Conservation (phyloP, 345 rosid genomes). For the Streptanthus diversifolius region DNA sequence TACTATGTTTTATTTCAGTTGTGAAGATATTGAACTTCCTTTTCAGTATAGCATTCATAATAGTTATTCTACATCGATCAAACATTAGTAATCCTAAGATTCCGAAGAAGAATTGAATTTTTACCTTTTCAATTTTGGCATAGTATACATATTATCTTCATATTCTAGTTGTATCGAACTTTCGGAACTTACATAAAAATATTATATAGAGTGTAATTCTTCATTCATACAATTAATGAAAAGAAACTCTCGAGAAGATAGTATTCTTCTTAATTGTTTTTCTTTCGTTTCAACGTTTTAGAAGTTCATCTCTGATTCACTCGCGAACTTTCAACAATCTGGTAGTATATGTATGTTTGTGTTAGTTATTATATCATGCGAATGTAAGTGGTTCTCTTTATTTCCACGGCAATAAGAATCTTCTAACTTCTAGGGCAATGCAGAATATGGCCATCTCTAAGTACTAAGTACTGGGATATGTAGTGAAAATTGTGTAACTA, state of each 20-base stretch:
- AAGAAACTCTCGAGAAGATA: neutral
- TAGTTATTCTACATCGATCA: neutral
- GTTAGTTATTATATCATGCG: neutral
- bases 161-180: neutral
- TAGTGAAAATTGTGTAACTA: neutral
- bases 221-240: neutral
- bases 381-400: neutral
- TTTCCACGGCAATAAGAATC: conserved; percentile 5
- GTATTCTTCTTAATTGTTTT: neutral
- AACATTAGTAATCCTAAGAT: neutral
- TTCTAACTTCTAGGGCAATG: conserved; percentile 25
- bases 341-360: neutral
- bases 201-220: neutral
- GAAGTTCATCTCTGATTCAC: neutral
- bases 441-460: conserved; percentile 4
- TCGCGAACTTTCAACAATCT: neutral
- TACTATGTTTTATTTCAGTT: neutral
- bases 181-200: neutral
- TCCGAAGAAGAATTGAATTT: neutral
- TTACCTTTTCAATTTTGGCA: neutral
- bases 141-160: neutral
- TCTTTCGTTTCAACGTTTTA: neutral
- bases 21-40: neutral
- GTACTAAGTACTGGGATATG: neutral
- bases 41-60: neutral